These are phyloP conservation scores for Fraxinus velutina DNA, from an alignment of 305 asterid genomes.

Conservation along the genomic window DNA sequence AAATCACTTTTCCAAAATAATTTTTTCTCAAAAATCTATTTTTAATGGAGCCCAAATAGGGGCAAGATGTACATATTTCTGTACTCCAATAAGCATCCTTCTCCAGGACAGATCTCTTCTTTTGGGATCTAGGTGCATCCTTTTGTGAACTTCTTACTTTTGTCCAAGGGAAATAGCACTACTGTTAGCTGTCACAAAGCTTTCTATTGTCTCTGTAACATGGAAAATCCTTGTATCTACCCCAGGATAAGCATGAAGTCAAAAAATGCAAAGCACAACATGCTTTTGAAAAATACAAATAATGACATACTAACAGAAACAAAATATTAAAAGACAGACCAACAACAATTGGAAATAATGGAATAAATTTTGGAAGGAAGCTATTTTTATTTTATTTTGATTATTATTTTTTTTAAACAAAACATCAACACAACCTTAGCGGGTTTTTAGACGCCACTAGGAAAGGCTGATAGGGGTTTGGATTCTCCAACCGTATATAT, in stretches of 20 bases:
- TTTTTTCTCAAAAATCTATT: not conserved
- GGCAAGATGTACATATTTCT: not conserved
- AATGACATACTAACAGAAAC: not conserved
- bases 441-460: not conserved
- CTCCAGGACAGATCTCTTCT: not conserved
- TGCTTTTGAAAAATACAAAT: conserved; percentile 16
- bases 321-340: conserved; percentile 3
- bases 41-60: not conserved
- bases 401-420: not conserved
- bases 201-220: conserved; percentile 5
- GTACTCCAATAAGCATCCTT: not conserved
- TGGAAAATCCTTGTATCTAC: not conserved
- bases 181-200: not conserved
- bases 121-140: not conserved
- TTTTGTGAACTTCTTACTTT: not conserved
- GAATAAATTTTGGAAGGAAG: not conserved
- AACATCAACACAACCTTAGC: not conserved
- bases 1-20: not conserved
- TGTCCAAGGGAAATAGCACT: not conserved
- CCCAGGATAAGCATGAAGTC: not conserved
- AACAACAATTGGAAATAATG: conserved; percentile 2
- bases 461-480: not conserved
- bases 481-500: not conserved
- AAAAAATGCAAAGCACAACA: not conserved
- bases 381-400: not conserved